Evolutionary conservation across 768 basidiomycete species (phyloP).

Genomic region (Phylloporus sp.): DNA sequence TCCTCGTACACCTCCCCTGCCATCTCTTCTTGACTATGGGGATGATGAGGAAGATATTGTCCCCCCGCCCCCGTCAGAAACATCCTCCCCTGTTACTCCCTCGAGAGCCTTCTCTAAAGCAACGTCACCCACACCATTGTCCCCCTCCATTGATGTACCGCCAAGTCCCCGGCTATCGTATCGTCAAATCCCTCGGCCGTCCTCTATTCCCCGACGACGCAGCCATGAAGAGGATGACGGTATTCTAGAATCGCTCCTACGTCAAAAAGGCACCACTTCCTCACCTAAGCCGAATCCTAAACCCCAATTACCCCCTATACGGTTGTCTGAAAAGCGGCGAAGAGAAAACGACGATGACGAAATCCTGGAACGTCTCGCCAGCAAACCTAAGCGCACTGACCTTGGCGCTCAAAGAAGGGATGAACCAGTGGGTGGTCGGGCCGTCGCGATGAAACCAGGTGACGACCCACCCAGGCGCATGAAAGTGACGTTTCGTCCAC

Average conservation of each 20-base stretch:
- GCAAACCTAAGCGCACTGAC: conserved; percentile 54
- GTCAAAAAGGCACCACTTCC: conserved; percentile 32
- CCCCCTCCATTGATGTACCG: conserved; percentile 33
- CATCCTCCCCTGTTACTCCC: conserved; percentile 6
- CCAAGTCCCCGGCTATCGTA: conserved; percentile 38
- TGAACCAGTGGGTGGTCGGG: conserved; percentile 18
- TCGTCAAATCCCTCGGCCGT: conserved; percentile 35
- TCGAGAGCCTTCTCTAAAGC: conserved; percentile 14
- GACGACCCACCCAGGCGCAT: conserved; percentile 62
- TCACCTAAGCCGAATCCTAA: conserved; percentile 34
- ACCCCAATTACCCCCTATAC: conserved; percentile 40
- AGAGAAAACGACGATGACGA: conserved; percentile 72
- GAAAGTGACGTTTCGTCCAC: conserved; percentile 63
- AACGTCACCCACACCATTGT: conserved; percentile 24
- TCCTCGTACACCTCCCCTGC: conserved; percentile 51
- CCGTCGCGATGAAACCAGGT: conserved; percentile 27
- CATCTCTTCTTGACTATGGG: conserved; percentile 70
- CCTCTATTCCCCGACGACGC: conserved; percentile 45
- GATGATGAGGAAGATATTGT: conserved; percentile 53
- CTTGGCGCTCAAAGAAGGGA: conserved; percentile 45
- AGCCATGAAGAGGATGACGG: conserved; percentile 49
- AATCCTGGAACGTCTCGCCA: conserved; percentile 55
- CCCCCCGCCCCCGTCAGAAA: conserved; percentile 14
- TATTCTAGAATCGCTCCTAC: conserved; percentile 53
- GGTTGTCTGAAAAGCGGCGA: conserved; percentile 66